Percentiles rank a stretch among this genome's conserved stretches.
phyloP scores from a whole-genome alignment of 129 eudicot species.

The Pulicaria dysenterica region DNA sequence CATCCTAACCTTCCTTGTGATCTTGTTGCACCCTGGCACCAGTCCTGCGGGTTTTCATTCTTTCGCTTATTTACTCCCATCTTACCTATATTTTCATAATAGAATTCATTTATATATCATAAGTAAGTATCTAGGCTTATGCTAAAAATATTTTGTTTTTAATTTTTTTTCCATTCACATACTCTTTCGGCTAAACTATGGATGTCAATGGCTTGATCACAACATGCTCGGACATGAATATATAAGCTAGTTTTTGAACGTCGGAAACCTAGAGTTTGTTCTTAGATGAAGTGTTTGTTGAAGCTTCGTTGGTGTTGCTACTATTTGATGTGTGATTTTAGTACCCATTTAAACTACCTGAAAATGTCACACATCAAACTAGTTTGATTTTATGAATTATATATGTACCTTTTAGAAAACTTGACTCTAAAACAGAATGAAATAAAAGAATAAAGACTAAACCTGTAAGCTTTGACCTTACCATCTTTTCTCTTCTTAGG shows the following conservation, averaged over 20 bases:
- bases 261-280: slow-evolving; percentile 66
- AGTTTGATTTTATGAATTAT: neutral
- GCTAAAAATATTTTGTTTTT: neutral
- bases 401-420: slow-evolving; percentile 20
- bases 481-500: slow-evolving; percentile 79
- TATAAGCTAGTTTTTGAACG: slow-evolving; percentile 74
- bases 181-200: slow-evolving; percentile 99
- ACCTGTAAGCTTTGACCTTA: slow-evolving; percentile 56
- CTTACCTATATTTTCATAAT: slow-evolving; percentile 62
- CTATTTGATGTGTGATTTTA: slow-evolving; percentile 58
- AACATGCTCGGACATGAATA: slow-evolving; percentile 94
- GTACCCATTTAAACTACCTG: slow-evolving; percentile 61
- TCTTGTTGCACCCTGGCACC: slow-evolving; percentile 94
- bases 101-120: slow-evolving; percentile 18
- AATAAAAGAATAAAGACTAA: neutral
- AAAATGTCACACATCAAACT: slow-evolving; percentile 39
- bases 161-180: slow-evolving; percentile 28
- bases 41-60: slow-evolving; percentile 92
- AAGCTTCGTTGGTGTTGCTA: slow-evolving; percentile 43
- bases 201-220: slow-evolving; percentile 98
- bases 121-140: neutral
- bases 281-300: slow-evolving; percentile 51
- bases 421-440: slow-evolving; percentile 21
- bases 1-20: slow-evolving; percentile 98
- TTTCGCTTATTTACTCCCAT: slow-evolving; percentile 91